Conservation (phyloP, 2,329 filamentous ascomycete species). For the Pleoardoris graminearum region DNA sequence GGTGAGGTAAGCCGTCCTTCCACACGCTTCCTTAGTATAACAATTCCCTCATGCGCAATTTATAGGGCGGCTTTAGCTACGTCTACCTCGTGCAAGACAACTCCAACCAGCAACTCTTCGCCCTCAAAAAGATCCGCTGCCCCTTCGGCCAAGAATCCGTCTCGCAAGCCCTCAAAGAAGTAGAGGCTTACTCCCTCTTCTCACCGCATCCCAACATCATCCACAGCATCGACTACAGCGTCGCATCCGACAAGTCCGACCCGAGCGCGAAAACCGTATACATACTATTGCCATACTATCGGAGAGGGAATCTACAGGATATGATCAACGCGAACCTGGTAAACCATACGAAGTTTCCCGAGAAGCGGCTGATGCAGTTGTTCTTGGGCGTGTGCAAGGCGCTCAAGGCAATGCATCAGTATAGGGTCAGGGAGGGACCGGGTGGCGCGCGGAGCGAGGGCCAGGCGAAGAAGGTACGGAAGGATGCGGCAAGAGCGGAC, state of each 20-base stretch:
- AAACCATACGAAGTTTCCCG: constrained; percentile 88
- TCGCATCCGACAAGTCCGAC: constrained; percentile 71
- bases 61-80: constrained; percentile 92
- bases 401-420: constrained; percentile 88
- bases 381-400: constrained; percentile 92
- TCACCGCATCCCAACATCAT: constrained; percentile 83
- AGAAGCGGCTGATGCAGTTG: constrained; percentile 81
- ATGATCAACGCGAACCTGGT: constrained; percentile 98
- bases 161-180: constrained; percentile 91
- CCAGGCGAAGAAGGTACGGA: constrained; percentile 59
- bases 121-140: constrained; percentile 98
- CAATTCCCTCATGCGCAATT: background rate
- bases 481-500: constrained; percentile 56
- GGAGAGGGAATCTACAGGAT: constrained; percentile 93
- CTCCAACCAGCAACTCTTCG: constrained; percentile 78
- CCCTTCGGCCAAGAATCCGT: constrained; percentile 97
- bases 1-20: constrained; percentile 69
- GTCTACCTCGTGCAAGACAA: constrained; percentile 98
- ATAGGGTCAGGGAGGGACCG: constrained; percentile 65
- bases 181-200: constrained; percentile 95
- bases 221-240: constrained; percentile 78
- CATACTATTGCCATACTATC: constrained; percentile 93
- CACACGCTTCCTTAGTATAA: background rate
- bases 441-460: constrained; percentile 54
- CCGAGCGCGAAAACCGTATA: constrained; percentile 89